Evolutionary conservation across 106 monocot genomes (phyloP), one percentile per base, ranked within the genome.

Genomic region (Platanthera guangdongensis): DNA sequence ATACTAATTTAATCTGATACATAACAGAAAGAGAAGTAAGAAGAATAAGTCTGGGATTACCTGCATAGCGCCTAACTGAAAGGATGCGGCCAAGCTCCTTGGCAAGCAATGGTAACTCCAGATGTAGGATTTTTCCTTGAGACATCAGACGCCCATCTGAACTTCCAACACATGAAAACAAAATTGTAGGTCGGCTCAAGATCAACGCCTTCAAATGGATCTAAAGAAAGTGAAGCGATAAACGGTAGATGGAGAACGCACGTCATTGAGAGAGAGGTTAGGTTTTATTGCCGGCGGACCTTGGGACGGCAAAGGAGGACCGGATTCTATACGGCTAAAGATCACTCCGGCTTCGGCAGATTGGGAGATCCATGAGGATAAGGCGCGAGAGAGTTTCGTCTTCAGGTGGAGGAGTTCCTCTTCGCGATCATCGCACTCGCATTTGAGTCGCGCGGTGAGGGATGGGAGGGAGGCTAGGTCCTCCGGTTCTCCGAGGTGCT

Each of bases 31-130:
- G n/a, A 6, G 18, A 49, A 52, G 25, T 19, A 25, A 12, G 52
- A 52, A 52, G 52, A 30, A 30, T 32, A 32, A 65, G 32, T 11
- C 11, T 22, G 4, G 50, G 5, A 52, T 7, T 73, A 48, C 73
- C 73, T 28, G 73, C 73, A 52, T 73, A 73, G 9, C 51, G 22
- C 73, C 73, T 50, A 25, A 73, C 14, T 16, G 73, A 51, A 11
- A 52, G 50, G 73, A 73, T 73, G 51, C 73, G 50, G 4, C 73
- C 73, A 51, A 73, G 51, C 52, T 52, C 73, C 22, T 73, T 73
- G 21, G 73, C 50, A 5, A 73, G 50, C 52, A 73, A 73, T 10
- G 73, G 51, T n/a, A 73, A 73, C 12, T 73, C 73, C 8, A 73
- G 21, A 50, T 6, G 22, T 14, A 73, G 52, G 22, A 6, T 73